These are phyloP conservation scores for Barnettozyma wickerhamii DNA, from an alignment of 805 yeast genomes.

Conservation along the genomic window DNA sequence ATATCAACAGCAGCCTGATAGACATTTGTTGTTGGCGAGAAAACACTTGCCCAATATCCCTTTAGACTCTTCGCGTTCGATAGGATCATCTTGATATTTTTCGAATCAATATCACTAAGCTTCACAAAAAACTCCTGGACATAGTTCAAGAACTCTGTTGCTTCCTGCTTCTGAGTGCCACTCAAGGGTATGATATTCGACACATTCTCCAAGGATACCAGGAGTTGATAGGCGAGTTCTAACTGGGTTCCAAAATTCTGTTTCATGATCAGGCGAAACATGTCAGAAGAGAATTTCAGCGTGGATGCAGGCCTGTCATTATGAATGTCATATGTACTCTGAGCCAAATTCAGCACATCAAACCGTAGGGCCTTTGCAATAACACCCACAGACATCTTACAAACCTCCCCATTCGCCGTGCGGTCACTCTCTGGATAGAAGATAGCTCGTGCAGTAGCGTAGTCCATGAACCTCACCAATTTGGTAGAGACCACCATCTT, in stretches of 20 bases:
- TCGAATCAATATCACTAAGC: slow-evolving; percentile 36
- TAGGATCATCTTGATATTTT: slow-evolving; percentile 35
- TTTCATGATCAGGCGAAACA: slow-evolving; percentile 28
- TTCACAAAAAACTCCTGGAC: slow-evolving; percentile 34
- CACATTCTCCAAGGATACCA: slow-evolving; percentile 25
- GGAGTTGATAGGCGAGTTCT: slow-evolving; percentile 20
- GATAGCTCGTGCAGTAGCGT: slow-evolving; percentile 26
- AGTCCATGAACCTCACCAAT: slow-evolving; percentile 29
- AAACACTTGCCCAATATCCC: slow-evolving; percentile 74
- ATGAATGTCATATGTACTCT: slow-evolving; percentile 34
- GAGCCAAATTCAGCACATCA: slow-evolving; percentile 42
- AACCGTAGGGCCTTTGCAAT: slow-evolving; percentile 39
- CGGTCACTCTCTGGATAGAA: slow-evolving; percentile 27
- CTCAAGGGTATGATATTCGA: slow-evolving; percentile 26
- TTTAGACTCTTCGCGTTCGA: slow-evolving; percentile 39
- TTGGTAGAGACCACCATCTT: slow-evolving; percentile 41
- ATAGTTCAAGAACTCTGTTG: slow-evolving; percentile 25
- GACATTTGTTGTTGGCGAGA: slow-evolving; percentile 53
- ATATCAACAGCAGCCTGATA: slow-evolving; percentile 70
- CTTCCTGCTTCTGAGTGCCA: slow-evolving; percentile 25
- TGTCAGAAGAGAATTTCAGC: slow-evolving; percentile 23
- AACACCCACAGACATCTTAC: slow-evolving; percentile 33
- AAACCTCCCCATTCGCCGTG: slow-evolving; percentile 27
- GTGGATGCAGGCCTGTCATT: slow-evolving; percentile 28
- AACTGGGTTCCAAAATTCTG: slow-evolving; percentile 21